Conservation (phyloP, 192 early-diverging fungal genomes). For the Coemansia sp. region DNA sequence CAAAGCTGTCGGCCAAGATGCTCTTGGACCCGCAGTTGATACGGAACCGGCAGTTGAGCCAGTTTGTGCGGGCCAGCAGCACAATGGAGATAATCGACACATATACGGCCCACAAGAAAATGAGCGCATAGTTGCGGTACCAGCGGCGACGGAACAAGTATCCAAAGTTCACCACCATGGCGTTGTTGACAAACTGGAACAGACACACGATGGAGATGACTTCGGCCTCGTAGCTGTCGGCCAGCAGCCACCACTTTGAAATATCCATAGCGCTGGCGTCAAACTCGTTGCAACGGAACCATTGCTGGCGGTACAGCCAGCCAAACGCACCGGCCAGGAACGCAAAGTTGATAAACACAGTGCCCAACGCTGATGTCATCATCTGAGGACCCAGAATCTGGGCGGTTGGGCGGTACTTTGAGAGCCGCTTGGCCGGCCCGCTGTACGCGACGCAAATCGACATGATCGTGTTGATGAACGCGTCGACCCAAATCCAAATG, state of each 20-base stretch:
- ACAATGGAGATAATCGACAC: slow-evolving; percentile 60
- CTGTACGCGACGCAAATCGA: slow-evolving; percentile 72
- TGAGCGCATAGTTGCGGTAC: slow-evolving; percentile 65
- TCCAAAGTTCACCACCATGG: slow-evolving; percentile 73
- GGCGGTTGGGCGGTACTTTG: slow-evolving; percentile 69
- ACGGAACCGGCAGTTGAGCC: slow-evolving; percentile 67
- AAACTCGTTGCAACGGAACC: slow-evolving; percentile 84
- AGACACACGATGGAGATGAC: slow-evolving; percentile 63
- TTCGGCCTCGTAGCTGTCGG: slow-evolving; percentile 76
- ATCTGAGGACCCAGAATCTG: slow-evolving; percentile 74
- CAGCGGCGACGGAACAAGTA: slow-evolving; percentile 64
- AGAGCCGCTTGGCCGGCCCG: slow-evolving; percentile 59
- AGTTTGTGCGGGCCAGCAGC: slow-evolving; percentile 68
- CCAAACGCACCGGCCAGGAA: slow-evolving; percentile 58
- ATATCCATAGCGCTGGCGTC: slow-evolving; percentile 65
- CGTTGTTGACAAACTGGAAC: slow-evolving; percentile 76
- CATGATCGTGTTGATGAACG: slow-evolving; percentile 63
- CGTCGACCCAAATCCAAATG: slow-evolving; percentile 78
- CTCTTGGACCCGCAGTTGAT: slow-evolving; percentile 67
- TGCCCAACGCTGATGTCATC: slow-evolving; percentile 66
- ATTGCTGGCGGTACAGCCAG: slow-evolving; percentile 71
- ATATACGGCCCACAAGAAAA: slow-evolving; percentile 58
- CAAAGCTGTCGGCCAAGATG: slow-evolving; percentile 30
- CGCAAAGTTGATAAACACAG: slow-evolving; percentile 70
- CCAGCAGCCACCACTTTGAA: slow-evolving; percentile 78